Base-by-base conservation (phyloP, 768 basidiomycete genomes). In the Tulasnella calospora region DNA sequence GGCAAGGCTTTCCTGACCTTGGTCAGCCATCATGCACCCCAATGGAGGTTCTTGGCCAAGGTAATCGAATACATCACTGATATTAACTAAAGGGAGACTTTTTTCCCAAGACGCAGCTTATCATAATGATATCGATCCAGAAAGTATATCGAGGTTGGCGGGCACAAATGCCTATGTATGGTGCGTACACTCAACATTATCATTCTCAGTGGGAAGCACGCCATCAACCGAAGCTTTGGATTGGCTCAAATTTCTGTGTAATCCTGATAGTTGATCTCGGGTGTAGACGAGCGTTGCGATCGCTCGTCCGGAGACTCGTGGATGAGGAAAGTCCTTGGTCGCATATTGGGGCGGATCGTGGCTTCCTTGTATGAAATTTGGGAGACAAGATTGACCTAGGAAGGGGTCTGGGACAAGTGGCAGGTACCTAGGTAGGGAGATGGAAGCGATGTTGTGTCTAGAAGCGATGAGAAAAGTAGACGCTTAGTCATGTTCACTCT, bases 401-500 rank as follows among this genome's bases (percentile, higher is more conserved):
- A 2, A 44, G 44, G 3, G 44, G 1, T 44, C 15, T 44, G 44
- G 44, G 44, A 44, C 12, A 17, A 44, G 41, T 44, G 8, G 44
- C 44, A 44, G 15, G 15, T 44, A 44, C 3, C 17, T 2, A 15
- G 44, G 13, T 44, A 17, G 10, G 44, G 13, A 44, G 13, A 44
- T n/a, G 57, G 27, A 12, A 67, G 27, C 35, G 61, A 35, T 13
- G 61, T 12, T 23, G 27, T 67, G 61, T 17, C 30, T 10, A 9
- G 61, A 23, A 30, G 30, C 5, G 61, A 67, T 67, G 61, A 35
- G 61, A 67, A 67, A 67, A 30, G 61, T 67, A 67, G 61, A 67
- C 19, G 61, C 61, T 67, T 67, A 67, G 61, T 67, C 61, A 67
- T 67, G 61, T 67, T 67, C 61, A 33, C 61, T 30, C 33, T 67